A percentile compares a stretch with the other conserved stretches of the same genome.
Conservation (phyloP, 371 early-diverging fungal species). For the Mortierella sp. region DNA sequence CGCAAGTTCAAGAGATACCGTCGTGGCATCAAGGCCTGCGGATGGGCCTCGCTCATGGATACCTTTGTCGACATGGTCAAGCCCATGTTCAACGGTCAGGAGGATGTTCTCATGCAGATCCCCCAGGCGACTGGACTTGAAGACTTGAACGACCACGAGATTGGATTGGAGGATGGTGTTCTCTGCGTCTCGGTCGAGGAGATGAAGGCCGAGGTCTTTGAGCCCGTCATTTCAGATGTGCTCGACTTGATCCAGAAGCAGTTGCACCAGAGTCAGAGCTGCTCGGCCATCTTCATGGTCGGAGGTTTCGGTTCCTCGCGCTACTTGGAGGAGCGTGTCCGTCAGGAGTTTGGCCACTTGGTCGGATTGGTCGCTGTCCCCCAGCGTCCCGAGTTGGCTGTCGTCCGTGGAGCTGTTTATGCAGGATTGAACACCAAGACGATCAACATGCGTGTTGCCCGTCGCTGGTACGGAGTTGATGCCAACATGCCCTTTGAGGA, state of each 20-base stretch:
- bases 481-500: constrained; percentile 72
- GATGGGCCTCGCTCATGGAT: constrained; percentile 71
- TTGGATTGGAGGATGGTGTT: constrained; percentile 68
- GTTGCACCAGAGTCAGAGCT: constrained; percentile 60
- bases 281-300: constrained; percentile 63
- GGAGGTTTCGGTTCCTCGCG: constrained; percentile 69
- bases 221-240: constrained; percentile 72
- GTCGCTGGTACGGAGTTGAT: constrained; percentile 69
- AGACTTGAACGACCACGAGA: constrained; percentile 64
- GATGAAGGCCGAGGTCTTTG: constrained; percentile 65
- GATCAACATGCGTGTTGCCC: constrained; percentile 61
- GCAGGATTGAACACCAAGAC: constrained; percentile 56
- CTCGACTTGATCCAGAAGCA: constrained; percentile 71
- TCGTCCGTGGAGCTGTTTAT: constrained; percentile 59
- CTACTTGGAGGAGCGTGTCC: constrained; percentile 59
- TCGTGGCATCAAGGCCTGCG: constrained; percentile 67
- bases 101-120: constrained; percentile 65
- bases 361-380: constrained; percentile 52
- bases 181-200: constrained; percentile 61
- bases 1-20: constrained; percentile 65
- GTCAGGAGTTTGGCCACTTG: constrained; percentile 47
- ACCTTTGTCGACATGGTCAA: constrained; percentile 67
- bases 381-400: constrained; percentile 54
- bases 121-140: constrained; percentile 65
- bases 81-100: constrained; percentile 68